Base-by-base conservation (phyloP, 306 rosid genomes). In the Alnus glutinosa region DNA sequence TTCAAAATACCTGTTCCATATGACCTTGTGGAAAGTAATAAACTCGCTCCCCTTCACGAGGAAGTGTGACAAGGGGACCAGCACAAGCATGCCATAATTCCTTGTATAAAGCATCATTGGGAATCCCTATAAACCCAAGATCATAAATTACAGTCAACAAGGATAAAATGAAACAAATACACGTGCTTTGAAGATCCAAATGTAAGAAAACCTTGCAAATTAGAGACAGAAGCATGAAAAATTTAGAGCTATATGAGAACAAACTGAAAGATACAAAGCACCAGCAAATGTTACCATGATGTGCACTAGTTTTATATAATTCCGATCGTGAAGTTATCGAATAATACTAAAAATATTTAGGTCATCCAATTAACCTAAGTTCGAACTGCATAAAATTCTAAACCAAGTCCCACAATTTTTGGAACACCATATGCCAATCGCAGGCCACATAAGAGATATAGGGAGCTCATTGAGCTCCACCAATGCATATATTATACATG, bases 41-140 rank as follows among this genome's bases (percentile, higher is more conserved):
- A 51, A 94, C 98, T 77, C 95, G 92, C 86, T 91, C 95, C 79
- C 89, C 90, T 92, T 94, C 90, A 57, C 88, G 85, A 34, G 98
- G 98, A 84, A 94, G 97, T 81, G 92, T 88, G 80, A 94, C 98
- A 75, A 94, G 98, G 71, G 98, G 98, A 32, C 98, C 98, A 62
- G 98, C 98, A 86, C 98, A 94, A n/a, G 97, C 95, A 89, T 92
- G 95, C 98, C 98, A 94, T 83, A 94, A 78, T 88, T 94, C 97
- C 93, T 86, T 94, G 89, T 85, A 94, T 77, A 94, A 83, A 69
- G 91, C 98, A 89, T 91, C 91, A 68, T 82, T 85, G 64, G 89
- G 77, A 34, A 82, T 42, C 77, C 87, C 98, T 94, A 71, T 37
- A 82, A 80, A 61, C 7, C 44, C 59, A 76, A 72, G n/a, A 86